phyloP scores from a whole-genome alignment of 805 yeast genomes.

The Kockiozyma suomiensis region DNA sequence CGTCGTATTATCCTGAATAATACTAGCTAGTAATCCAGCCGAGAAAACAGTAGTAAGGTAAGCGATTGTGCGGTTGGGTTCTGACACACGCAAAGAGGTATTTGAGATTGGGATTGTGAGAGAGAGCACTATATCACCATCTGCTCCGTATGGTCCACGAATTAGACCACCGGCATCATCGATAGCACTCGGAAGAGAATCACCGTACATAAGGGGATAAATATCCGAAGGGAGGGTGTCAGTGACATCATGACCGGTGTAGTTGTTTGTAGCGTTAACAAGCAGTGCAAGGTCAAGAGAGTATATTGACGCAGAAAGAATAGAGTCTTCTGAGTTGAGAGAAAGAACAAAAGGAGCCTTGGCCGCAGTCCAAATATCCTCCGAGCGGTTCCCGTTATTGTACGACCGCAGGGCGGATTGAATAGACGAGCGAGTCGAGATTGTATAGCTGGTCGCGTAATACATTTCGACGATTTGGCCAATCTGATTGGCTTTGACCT shows the following conservation, averaged over 20 bases:
- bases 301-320: conserved; percentile 67
- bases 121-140: conserved; percentile 59
- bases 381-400: conserved; percentile 72
- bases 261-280: conserved; percentile 48
- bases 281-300: conserved; percentile 59
- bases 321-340: conserved; percentile 61
- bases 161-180: conserved; percentile 52
- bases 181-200: conserved; percentile 50
- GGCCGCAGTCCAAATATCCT: conserved; percentile 52
- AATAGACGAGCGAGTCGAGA: conserved; percentile 62
- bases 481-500: conserved; percentile 77
- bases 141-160: conserved; percentile 65
- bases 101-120: conserved; percentile 76
- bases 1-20: conserved; percentile 47
- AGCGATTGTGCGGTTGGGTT: conserved; percentile 65
- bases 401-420: conserved; percentile 62
- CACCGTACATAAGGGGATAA: conserved; percentile 56
- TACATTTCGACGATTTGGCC: conserved; percentile 64
- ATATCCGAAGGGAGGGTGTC: conserved; percentile 38
- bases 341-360: conserved; percentile 59
- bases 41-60: conserved; percentile 63
- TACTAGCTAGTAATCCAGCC: conserved; percentile 49
- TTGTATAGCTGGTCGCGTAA: conserved; percentile 69
- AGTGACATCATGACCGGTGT: conserved; percentile 39
- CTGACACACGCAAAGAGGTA: conserved; percentile 66